Conservation (phyloP, 441 rosid species). For the Arabidopsis lyrata region DNA sequence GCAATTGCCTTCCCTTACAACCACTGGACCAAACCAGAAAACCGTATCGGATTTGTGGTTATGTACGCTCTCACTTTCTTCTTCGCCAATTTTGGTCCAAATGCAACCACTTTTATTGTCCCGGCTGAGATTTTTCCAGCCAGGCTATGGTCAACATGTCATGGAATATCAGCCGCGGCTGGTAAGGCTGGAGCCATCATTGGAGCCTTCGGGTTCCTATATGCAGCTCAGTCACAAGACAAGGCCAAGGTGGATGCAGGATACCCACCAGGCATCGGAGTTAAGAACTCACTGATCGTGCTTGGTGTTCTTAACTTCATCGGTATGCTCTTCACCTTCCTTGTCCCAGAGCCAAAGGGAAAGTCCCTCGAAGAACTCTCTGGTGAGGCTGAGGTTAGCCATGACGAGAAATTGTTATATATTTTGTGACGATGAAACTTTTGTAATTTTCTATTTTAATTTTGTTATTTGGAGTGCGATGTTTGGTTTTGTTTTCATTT, state of each 20-base stretch:
- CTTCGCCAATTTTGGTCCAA: constrained; percentile 71
- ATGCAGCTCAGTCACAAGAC: constrained; percentile 52
- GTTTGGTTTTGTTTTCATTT: constrained; percentile 1
- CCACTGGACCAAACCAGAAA: constrained; percentile 26
- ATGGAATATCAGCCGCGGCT: constrained; percentile 63
- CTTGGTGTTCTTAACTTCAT: constrained; percentile 47
- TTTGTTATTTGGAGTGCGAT: constrained; percentile 4
- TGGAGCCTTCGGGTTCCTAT: constrained; percentile 63
- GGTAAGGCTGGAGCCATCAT: constrained; percentile 68
- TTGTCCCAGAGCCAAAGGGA: constrained; percentile 63
- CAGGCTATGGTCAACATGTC: constrained; percentile 60
- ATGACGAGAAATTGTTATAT: constrained; percentile 13
- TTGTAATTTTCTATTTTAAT: background rate
- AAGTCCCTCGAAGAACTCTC: constrained; percentile 63
- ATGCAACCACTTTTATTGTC: constrained; percentile 64
- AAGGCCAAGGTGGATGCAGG: constrained; percentile 41
- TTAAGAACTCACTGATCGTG: constrained; percentile 50
- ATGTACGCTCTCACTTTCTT: constrained; percentile 60
- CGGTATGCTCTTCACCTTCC: constrained; percentile 55
- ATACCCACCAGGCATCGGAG: constrained; percentile 54
- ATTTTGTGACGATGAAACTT: background rate
- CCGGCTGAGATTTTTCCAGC: constrained; percentile 66
- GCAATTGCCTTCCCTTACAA: constrained; percentile 60
- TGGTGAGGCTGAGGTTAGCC: constrained; percentile 51
- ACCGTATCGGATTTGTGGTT: constrained; percentile 51